A percentile compares a stretch with the other conserved stretches of the same genome.
Evolutionary conservation across 805 yeast species (phyloP).

Genomic region (Candida xyloterini): DNA sequence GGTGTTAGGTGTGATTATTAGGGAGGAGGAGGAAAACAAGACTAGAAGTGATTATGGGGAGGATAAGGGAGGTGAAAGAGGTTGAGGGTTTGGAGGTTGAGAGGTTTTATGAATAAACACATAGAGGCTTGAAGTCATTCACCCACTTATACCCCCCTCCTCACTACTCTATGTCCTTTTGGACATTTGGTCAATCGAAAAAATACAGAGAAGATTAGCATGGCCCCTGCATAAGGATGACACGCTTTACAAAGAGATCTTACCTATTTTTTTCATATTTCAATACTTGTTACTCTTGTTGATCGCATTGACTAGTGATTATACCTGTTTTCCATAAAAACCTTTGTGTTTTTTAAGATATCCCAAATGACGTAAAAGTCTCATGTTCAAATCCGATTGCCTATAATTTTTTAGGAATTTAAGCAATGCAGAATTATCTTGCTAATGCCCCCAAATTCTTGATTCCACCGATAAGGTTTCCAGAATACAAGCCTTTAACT

Average conservation of each 20-base stretch:
- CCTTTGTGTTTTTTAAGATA: too few species aligned
- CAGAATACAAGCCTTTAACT: constrained; percentile 13
- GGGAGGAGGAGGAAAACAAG: neutral
- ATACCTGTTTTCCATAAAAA: too few species aligned
- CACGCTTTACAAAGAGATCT: constrained; percentile 99
- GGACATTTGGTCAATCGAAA: constrained; percentile 99
- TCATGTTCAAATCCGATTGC: constrained; percentile 8
- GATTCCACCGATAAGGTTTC: constrained; percentile 16
- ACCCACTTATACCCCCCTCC: neutral
- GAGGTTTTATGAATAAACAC: too few species aligned
- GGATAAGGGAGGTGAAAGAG: too few species aligned
- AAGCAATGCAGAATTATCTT: constrained; percentile 23
- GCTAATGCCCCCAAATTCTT: constrained; percentile 24
- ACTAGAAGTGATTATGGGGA: too few species aligned
- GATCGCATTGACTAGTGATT: too few species aligned
- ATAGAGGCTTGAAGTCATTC: too few species aligned
- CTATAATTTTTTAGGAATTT: constrained; percentile 4
- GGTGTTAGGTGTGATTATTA: neutral
- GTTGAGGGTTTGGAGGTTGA: too few species aligned
- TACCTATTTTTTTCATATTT: constrained; percentile 62
- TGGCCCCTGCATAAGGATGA: constrained; percentile 99
- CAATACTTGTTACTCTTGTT: too few species aligned
- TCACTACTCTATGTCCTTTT: constrained; percentile 45
- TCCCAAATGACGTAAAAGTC: neutral
- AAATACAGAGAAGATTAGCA: constrained; percentile 99